Evolutionary conservation across 164 flowering plant genomes (phyloP).

Genomic region (Magnolia officinalis): DNA sequence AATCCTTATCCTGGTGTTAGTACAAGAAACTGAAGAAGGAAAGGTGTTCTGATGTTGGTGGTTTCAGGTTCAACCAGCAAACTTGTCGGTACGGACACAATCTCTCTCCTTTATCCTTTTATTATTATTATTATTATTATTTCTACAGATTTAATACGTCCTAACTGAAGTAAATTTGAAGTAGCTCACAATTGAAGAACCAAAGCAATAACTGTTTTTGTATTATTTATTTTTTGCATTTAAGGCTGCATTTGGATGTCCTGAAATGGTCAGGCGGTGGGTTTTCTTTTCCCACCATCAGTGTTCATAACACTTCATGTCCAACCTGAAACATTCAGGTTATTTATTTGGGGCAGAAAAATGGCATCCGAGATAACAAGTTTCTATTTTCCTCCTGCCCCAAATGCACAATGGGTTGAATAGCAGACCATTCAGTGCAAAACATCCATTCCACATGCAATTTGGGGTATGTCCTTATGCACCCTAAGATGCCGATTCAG

Average conservation of each 20-base stretch:
- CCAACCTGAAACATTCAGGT: not conserved
- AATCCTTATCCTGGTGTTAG: not conserved
- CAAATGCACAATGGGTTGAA: not conserved
- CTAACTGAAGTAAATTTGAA: not conserved
- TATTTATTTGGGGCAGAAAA: not conserved
- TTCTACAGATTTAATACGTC: not conserved
- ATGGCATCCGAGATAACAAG: not conserved
- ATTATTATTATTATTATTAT: not conserved
- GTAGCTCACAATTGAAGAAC: not conserved
- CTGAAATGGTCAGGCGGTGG: not conserved
- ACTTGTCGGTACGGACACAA: slow-evolving; percentile 8
- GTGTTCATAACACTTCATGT: not conserved
- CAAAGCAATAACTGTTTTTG: not conserved
- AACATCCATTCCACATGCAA: no score
- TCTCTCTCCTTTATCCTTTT: not conserved
- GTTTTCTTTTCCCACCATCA: not conserved
- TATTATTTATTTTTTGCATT: no score
- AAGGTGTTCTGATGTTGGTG: slow-evolving; percentile 6
- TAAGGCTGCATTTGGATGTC: not conserved
- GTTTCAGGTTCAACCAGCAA: not conserved
- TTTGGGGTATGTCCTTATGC: not conserved
- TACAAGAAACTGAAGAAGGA: slow-evolving; percentile 5
- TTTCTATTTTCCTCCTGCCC: not conserved
- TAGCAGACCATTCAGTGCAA: not conserved
- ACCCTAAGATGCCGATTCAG: not conserved